phyloP scores from a whole-genome alignment of 1,284 basidiomycete species.

The Ganoderma boninense region DNA sequence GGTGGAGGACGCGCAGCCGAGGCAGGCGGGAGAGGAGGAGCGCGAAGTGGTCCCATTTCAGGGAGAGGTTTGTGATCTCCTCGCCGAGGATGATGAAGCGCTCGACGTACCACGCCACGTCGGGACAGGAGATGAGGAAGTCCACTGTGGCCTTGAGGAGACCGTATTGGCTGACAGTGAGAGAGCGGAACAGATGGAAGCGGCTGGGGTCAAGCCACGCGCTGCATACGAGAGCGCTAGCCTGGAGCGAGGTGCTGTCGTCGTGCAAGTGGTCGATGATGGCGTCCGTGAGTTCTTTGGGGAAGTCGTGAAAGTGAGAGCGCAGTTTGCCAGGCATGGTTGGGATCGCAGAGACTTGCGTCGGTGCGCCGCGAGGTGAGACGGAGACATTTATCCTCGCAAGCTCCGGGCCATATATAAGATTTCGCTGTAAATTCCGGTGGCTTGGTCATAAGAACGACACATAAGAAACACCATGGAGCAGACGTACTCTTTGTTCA shows the following conservation, averaged over 20 bases:
- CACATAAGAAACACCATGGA: background rate
- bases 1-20: background rate
- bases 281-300: slow-evolving; percentile 34
- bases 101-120: slow-evolving; percentile 5
- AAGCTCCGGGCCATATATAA: too few relatives aligned
- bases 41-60: background rate
- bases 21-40: background rate
- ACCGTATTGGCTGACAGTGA: slow-evolving; percentile 10
- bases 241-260: slow-evolving; percentile 26
- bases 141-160: background rate
- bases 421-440: too few relatives aligned
- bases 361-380: background rate
- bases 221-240: slow-evolving; percentile 26
- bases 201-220: slow-evolving; percentile 37
- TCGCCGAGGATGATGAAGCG: slow-evolving; percentile 1
- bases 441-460: background rate
- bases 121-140: slow-evolving; percentile 5
- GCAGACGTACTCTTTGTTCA: background rate
- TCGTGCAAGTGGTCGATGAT: slow-evolving; percentile 37
- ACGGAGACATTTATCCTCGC: background rate
- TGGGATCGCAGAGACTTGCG: background rate
- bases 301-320: background rate
- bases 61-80: slow-evolving; percentile 2
- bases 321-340: background rate
- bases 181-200: slow-evolving; percentile 39